Evolutionary conservation across 2,329 filamentous ascomycete genomes (phyloP).

Genomic region (Colletotrichum sublineola): DNA sequence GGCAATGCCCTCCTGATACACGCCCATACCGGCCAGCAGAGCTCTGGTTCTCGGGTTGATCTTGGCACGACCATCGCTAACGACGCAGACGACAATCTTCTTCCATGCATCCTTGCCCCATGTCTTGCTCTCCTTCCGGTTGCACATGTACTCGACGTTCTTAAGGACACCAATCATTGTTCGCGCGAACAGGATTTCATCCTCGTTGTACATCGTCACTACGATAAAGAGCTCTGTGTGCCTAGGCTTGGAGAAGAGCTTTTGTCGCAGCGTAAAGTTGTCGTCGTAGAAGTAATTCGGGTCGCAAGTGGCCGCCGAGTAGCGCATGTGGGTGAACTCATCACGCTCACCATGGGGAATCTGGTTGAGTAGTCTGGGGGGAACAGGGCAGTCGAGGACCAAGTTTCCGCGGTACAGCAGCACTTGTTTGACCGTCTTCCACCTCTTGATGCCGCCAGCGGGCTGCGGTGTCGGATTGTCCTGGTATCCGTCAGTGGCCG

Average conservation of each 20-base stretch:
- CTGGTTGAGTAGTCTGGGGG: slow-evolving; percentile 87
- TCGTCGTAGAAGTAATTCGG: slow-evolving; percentile 88
- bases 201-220: slow-evolving; percentile 99
- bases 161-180: slow-evolving; percentile 98
- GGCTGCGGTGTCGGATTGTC: slow-evolving; percentile 60
- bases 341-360: slow-evolving; percentile 92
- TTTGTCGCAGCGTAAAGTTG: slow-evolving; percentile 92
- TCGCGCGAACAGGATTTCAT: slow-evolving; percentile 93
- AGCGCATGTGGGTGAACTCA: slow-evolving; percentile 92
- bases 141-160: slow-evolving; percentile 99
- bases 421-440: slow-evolving; percentile 99
- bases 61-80: slow-evolving; percentile 96
- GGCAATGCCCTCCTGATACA: slow-evolving; percentile 98
- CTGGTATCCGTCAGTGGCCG: slow-evolving; percentile 59
- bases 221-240: slow-evolving; percentile 97
- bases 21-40: slow-evolving; percentile 90
- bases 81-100: slow-evolving; percentile 98
- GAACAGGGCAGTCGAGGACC: slow-evolving; percentile 95
- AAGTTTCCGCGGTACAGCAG: slow-evolving; percentile 96
- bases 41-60: slow-evolving; percentile 94
- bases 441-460: slow-evolving; percentile 80
- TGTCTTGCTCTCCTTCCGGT: slow-evolving; percentile 91
- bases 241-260: slow-evolving; percentile 89
- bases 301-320: slow-evolving; percentile 95
- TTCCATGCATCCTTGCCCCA: slow-evolving; percentile 99